Evolutionary conservation across 139 green algal species (phyloP), one percentile per base, ranked within the genome.

Genomic region (Auxenochlorella pyrenoidosa): DNA sequence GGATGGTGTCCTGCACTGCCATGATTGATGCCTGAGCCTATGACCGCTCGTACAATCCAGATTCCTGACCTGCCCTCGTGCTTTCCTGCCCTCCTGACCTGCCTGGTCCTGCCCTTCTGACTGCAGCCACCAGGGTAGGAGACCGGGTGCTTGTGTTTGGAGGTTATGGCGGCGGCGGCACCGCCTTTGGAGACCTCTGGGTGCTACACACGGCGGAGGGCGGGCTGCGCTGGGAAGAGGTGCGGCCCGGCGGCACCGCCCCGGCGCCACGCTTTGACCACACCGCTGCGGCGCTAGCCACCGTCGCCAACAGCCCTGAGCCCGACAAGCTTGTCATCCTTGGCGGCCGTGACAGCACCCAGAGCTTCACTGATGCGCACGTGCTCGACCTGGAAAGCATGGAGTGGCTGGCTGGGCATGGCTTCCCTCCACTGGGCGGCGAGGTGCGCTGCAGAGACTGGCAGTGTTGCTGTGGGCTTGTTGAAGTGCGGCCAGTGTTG

Each of bases 161-260:
- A 41, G 95, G 96, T 41, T 98, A 98, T 82, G 94, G 94, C 26
- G 95, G 95, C 59, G 88, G 91, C 82, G 95, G 95, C 15, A 88
- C 94, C 75, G 94, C 96, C 19, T 95, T 91, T 85, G 93, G 91
- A 28, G 96, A 98, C 83, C 87, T 97, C 63, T 98, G 94, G 94
- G 81, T 94, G 28, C 91, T 98, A 73, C 86, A 95, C 63, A 24
- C 94, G 19, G 84, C 40, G 28, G 81, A 73, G 34, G 51, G 28
- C 58, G 70, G n/a, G 21, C 38, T 89, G 77, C 83, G 83, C 40
- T 91, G 88, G 88, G 83, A 89, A 58, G 75, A 91, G 77, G 15
- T 82, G 71, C 32, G 73, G 73, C 59, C 83, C 22, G 26, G 60
- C 28, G 63, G 66, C 4, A 24, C 63, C 12, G 28, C 40, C 36